Base-by-base conservation (phyloP, 768 basidiomycete species). In the Sistotremastrum niveocremeum region DNA sequence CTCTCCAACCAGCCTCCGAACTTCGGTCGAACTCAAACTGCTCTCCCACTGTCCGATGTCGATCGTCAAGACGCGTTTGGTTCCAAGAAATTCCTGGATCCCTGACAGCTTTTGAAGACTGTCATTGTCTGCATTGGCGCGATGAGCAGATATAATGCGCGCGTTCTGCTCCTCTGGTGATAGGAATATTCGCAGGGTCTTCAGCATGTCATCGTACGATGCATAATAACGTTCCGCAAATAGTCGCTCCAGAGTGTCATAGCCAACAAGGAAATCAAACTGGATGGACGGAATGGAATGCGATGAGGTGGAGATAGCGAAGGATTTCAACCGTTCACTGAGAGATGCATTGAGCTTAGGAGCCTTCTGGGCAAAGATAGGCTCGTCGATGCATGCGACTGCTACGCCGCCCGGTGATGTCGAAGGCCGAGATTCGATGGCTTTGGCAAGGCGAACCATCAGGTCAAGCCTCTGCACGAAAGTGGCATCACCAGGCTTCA, bases 331-430 rank as follows among this genome's bases (percentile, higher is more conserved):
- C 29, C 68, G 64, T 9, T 54, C 51, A 39, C 54, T 61, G 37
- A 86, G 67, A 55, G 73, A 80, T 5, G 56, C 54, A 41, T 69
- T 73, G 31, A 94, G 63, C 37, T 67, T 62, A 7, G 59, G 61
- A 9, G 84, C 81, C 63, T 97, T 97, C 11, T 79, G 76, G 29
- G 85, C 83, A 60, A 97, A 95, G 0, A 81, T 87, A 7, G 91
- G 88, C 55, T 89, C 86, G 58, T 90, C 76, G 49, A 88, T 76
- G 52, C 91, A 73, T 6, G 75, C 93, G 5, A 94, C 73, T 0
- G 86, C 89, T 34, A 84, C 68, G 47, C 83, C 81, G 5, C 20
- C 20, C 1, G 20, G 20, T 20, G 20, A 20, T 2, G 20, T 1
- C 2, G 20, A 20, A 20, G 20, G 20, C 20, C 20, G 7, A 20